These are phyloP conservation scores for Rubia peregrina DNA, from an alignment of 305 asterid genomes.

Conservation along the genomic window DNA sequence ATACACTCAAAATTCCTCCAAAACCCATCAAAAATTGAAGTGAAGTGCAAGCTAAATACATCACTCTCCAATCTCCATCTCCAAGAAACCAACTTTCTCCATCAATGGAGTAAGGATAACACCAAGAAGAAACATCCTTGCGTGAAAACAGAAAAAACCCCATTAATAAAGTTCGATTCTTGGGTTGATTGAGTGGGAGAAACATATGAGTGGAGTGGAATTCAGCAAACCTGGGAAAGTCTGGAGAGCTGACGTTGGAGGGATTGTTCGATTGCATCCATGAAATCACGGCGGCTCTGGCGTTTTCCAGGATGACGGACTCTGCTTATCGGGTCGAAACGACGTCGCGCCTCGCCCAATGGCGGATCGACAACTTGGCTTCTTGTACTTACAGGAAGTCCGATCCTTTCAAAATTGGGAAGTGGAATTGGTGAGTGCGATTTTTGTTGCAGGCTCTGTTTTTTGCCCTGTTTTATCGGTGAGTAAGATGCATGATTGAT, in stretches of 20 bases:
- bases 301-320: constrained; percentile 72
- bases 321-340: constrained; percentile 80
- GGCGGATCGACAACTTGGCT: constrained; percentile 71
- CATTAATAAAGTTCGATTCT: neutral
- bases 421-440: constrained; percentile 66
- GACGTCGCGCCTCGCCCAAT: constrained; percentile 86
- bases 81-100: constrained; percentile 15
- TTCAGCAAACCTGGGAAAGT: constrained; percentile 84
- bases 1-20: neutral
- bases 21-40: constrained; percentile 25
- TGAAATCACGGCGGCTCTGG: constrained; percentile 77
- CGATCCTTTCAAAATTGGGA: constrained; percentile 70
- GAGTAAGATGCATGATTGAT: neutral
- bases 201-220: constrained; percentile 26
- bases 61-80: constrained; percentile 4
- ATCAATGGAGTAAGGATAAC: constrained; percentile 40
- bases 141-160: constrained; percentile 17
- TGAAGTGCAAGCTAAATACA: constrained; percentile 32
- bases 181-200: neutral
- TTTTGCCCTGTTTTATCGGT: neutral
- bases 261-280: constrained; percentile 77
- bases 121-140: constrained; percentile 23
- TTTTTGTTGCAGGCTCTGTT: neutral
- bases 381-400: constrained; percentile 64
- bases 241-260: constrained; percentile 68